Conservation (phyloP, 495 filamentous ascomycete genomes). For the Talaromyces ruber region DNA sequence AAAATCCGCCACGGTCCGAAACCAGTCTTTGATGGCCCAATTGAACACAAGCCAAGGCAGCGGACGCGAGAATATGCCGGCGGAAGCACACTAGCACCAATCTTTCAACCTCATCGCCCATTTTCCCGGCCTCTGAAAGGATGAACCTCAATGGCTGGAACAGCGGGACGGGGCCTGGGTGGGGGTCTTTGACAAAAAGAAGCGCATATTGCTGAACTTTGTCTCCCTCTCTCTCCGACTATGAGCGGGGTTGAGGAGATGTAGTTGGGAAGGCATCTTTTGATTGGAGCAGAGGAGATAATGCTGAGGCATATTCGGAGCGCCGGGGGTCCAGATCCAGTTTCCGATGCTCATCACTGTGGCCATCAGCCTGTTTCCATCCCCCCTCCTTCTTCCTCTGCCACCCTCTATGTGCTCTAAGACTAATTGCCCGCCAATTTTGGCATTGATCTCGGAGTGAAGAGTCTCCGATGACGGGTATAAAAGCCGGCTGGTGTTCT, state of each 20-base stretch:
- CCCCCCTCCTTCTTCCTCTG: conserved; percentile 15
- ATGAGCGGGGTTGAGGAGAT: conserved; percentile 41
- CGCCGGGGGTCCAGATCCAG: conserved; percentile 34
- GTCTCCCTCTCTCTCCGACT: conserved; percentile 27
- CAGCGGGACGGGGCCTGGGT: conserved; percentile 4
- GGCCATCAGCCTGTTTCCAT: conserved; percentile 36
- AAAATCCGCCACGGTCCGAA: background rate
- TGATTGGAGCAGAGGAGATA: conserved; percentile 25
- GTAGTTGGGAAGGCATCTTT: conserved; percentile 36
- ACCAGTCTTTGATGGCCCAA: background rate
- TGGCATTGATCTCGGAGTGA: conserved; percentile 28
- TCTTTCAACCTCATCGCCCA: conserved; percentile 1
- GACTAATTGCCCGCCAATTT: conserved; percentile 8
- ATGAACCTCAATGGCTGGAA: conserved; percentile 3
- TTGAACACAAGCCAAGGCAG: conserved; percentile 5
- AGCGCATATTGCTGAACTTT: conserved; percentile 16
- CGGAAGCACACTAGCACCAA: conserved; percentile 6
- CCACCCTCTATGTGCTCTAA: conserved; percentile 11
- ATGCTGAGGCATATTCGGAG: conserved; percentile 28
- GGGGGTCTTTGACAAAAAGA: conserved; percentile 8
- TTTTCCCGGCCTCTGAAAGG: conserved; percentile 2
- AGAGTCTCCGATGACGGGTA: conserved; percentile 48
- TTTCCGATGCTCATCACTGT: conserved; percentile 39
- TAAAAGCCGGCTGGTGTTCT: conserved; percentile 51
- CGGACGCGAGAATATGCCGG: conserved; percentile 5